Evolutionary conservation across 2,329 filamentous ascomycete genomes (phyloP), one percentile per base, ranked within the genome.

Genomic region (Exophiala viscosa): DNA sequence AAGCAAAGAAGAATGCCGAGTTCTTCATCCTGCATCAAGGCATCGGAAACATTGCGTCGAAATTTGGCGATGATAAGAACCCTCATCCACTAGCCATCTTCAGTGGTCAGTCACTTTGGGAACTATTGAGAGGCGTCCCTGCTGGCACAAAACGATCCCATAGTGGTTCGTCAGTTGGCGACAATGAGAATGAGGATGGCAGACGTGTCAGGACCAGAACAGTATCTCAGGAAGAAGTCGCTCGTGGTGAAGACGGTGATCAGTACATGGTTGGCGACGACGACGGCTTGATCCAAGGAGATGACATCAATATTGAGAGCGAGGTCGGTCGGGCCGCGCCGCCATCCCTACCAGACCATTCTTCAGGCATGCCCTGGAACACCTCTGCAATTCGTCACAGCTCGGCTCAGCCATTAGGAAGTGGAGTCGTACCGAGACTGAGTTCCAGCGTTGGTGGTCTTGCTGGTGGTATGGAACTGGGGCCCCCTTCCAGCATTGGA

Each of bases 301-400:
- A 72, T 43, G 70, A 65, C 43, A 18, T 54, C 36, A 47, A 53
- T 41, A 33, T 57, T 74, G 90, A 95, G 42, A 45, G 40, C 8
- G 53, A 60, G 67, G 69, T 88, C 18, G 87, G 85, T 15, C 82
- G 88, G 69, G 82, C 88, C 38, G 86, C 81, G 1, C 80, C 76
- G 0, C 77, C 81, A 0, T 79, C 81, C 6, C 77, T 93, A 48
- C 81, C 82, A 3, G 87, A 95, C 53, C 80, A 80, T 23, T 81
- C 81, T 18, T 81, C 79, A 3, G 71, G 78, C n/a, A 83, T 87
- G 76, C 85, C 85, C 9, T 88, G 85, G 85, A 87, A 87, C 58
- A 70, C 79, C 40, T 80, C 6, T 75, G 82, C 80, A 47, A 83
- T 81, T 40, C 74, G 71, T 20, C 70, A 73, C 18, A 75, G 70